A percentile compares a stretch with the other conserved stretches of the same genome.
These are phyloP conservation scores for Tardiomyces blankii DNA, from an alignment of 1,139 yeast genomes.

Conservation along the genomic window DNA sequence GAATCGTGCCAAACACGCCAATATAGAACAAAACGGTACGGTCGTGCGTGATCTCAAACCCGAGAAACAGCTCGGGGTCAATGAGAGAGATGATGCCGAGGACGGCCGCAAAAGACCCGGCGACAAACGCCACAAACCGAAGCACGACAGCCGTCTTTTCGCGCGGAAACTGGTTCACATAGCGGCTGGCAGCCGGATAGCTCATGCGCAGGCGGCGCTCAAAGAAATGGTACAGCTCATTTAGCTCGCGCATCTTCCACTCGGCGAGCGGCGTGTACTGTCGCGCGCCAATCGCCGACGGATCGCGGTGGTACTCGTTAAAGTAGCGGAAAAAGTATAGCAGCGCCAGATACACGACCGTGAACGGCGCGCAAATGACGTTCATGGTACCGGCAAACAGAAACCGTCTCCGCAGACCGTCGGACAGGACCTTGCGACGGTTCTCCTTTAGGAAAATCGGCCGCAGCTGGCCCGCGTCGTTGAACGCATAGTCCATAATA, in stretches of 20 bases:
- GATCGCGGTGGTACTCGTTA: slow-evolving; percentile 84
- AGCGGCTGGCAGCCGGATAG: slow-evolving; percentile 66
- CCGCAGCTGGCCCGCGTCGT: slow-evolving; percentile 75
- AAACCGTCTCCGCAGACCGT: slow-evolving; percentile 67
- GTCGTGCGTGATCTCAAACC: slow-evolving; percentile 77
- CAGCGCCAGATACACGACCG: slow-evolving; percentile 70
- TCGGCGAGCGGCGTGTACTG: slow-evolving; percentile 91
- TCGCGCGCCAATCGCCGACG: slow-evolving; percentile 72
- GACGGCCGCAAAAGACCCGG: slow-evolving; percentile 86
- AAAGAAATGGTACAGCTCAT: slow-evolving; percentile 84
- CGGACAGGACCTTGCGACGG: slow-evolving; percentile 54
- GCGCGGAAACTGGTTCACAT: slow-evolving; percentile 86
- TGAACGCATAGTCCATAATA: slow-evolving; percentile 76
- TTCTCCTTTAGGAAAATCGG: slow-evolving; percentile 60
- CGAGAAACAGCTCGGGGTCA: slow-evolving; percentile 85
- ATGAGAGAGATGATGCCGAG: slow-evolving; percentile 74
- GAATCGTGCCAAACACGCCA: slow-evolving; percentile 71
- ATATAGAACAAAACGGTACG: slow-evolving; percentile 78
- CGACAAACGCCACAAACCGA: slow-evolving; percentile 59
- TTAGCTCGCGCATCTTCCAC: slow-evolving; percentile 90
- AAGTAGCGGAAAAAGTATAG: slow-evolving; percentile 83
- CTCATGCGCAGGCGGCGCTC: slow-evolving; percentile 68
- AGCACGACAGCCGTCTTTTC: slow-evolving; percentile 58
- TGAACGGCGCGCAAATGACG: slow-evolving; percentile 71
- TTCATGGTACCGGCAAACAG: slow-evolving; percentile 81